phyloP scores from a whole-genome alignment of 2,329 filamentous ascomycete genomes.

The Aspergillus viridinutans region DNA sequence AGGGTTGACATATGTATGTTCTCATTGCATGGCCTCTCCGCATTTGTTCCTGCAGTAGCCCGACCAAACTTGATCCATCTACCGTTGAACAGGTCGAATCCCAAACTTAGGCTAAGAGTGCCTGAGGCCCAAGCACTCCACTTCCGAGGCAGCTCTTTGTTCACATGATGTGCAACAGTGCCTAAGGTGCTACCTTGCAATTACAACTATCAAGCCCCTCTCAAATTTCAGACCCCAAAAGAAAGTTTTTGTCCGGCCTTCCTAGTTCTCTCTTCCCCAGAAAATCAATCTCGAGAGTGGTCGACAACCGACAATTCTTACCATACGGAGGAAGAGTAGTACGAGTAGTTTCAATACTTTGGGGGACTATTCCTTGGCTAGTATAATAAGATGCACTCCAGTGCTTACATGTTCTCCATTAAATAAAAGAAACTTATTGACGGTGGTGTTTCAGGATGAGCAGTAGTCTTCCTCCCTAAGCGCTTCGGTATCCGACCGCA shows the following conservation, averaged over 20 bases:
- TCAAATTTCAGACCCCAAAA: background rate
- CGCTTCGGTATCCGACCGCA: background rate
- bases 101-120: conserved; percentile 3
- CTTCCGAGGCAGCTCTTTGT: background rate
- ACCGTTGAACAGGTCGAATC: conserved; percentile 19
- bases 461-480: background rate
- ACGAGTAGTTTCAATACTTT: background rate
- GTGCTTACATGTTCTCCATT: background rate
- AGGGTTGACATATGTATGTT: background rate
- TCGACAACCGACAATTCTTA: background rate
- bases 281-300: background rate
- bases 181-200: too few relatives aligned
- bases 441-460: background rate
- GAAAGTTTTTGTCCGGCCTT: background rate
- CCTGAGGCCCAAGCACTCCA: background rate
- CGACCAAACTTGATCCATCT: conserved; percentile 20
- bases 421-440: background rate
- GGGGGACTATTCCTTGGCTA: background rate
- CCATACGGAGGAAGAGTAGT: background rate
- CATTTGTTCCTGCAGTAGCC: conserved; percentile 37
- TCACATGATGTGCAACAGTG: background rate
- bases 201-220: background rate
- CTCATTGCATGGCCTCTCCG: conserved; percentile 15
- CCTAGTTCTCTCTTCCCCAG: background rate
- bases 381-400: background rate